phyloP scores from a whole-genome alignment of 2,329 filamentous ascomycete species.

The Endoconidiophora laricicola region DNA sequence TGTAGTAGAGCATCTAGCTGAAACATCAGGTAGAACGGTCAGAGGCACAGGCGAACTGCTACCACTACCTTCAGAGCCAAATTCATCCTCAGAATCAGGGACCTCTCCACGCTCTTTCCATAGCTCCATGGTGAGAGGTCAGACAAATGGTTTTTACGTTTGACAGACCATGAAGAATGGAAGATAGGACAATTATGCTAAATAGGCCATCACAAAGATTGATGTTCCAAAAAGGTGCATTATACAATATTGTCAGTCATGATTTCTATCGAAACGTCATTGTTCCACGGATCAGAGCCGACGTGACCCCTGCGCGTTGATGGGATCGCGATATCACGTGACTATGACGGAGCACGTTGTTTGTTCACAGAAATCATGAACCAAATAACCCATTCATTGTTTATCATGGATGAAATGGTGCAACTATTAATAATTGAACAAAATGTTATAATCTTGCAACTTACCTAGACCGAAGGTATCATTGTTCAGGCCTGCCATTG shows the following conservation, averaged over 20 bases:
- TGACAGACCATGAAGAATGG: not conserved
- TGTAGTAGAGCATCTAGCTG: not conserved
- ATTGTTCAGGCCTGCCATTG: too few relatives aligned
- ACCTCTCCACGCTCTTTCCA: slow-evolving; percentile 35
- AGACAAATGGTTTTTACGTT: too few relatives aligned
- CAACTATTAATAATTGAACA: too few relatives aligned
- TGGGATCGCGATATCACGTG: slow-evolving; percentile 12
- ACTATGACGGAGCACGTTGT: not conserved
- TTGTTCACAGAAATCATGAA: too few relatives aligned
- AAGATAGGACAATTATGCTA: not conserved
- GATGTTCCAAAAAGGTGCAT: not conserved
- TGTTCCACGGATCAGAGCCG: not conserved
- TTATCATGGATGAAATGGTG: too few relatives aligned
- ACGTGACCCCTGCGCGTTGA: slow-evolving; percentile 8
- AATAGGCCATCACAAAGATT: not conserved
- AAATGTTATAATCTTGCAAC: too few relatives aligned
- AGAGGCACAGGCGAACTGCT: slow-evolving; percentile 3
- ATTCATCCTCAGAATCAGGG: slow-evolving; percentile 34
- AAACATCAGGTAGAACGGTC: not conserved
- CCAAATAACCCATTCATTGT: too few relatives aligned
- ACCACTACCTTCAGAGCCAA: slow-evolving; percentile 25
- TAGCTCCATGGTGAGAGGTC: slow-evolving; percentile 20
- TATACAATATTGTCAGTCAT: not conserved
- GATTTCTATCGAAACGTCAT: not conserved
- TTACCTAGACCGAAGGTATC: too few relatives aligned